Evolutionary conservation across 2,329 filamentous ascomycete genomes (phyloP), one percentile per base, ranked within the genome.

Genomic region (Mycocentrospora acerina): DNA sequence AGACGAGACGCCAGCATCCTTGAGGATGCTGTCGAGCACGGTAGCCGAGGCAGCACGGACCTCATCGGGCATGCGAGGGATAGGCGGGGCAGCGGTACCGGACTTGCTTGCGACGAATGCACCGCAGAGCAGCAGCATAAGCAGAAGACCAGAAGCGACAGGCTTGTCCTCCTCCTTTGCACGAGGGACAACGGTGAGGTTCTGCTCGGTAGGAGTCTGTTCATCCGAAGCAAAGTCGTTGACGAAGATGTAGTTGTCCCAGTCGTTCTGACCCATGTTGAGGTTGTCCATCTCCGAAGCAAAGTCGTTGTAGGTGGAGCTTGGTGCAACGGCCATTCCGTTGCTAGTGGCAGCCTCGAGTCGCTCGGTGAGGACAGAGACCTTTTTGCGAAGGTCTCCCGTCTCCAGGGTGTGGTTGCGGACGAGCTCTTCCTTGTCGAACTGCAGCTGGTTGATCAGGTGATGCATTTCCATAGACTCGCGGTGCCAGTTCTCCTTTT

Each of bases 101-200:
- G 83, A 83, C 71, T 90, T 94, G 22, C 91, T 96, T 46, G 93
- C 86, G 56, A 97, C 90, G 64, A 96, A 95, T 36, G 93, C 93
- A 63, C 93, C 93, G 51, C 95, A 90, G 37, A 98, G 85, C 62
- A 98, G 86, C 55, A 96, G 86, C 89, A 96, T 95, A 69, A 91
- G 85, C 67, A 97, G 78, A 58, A 97, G 72, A 59, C 88, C 81
- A 35, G 89, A 88, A 58, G 90, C 87, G 53, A 88, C 84, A 45
- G 83, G 78, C 42, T 76, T 73, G 41, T 77, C 76, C 37, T 74
- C 67, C 26, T 68, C 65, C 57, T 74, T 70, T 44, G 68, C 67
- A 43, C 70, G 64, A 4, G 68, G 55, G 14, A 71, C 60, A 34
- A 75, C 59, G 30, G 72, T 64, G 32, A 72, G 55, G 17, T 64